Evolutionary conservation across 2,329 filamentous ascomycete species (phyloP).

Genomic region (Curvularia sp.): DNA sequence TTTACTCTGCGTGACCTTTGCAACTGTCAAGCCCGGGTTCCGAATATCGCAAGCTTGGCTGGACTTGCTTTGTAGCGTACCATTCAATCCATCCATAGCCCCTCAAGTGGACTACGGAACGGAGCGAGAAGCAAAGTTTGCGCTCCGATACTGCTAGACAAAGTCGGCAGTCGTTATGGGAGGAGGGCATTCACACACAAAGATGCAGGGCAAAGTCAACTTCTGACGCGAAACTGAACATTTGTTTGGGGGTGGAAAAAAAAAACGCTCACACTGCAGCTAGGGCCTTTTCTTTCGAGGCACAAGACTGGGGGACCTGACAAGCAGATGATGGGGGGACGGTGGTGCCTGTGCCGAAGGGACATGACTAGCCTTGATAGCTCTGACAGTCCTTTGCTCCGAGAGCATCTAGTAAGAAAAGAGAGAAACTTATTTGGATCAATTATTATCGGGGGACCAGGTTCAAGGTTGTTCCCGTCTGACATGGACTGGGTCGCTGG

Average conservation of each 20-base stretch:
- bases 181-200: not conserved
- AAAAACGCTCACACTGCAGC: not conserved
- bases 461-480: conserved; percentile 5
- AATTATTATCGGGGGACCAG: not conserved
- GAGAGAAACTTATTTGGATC: conserved; percentile 1
- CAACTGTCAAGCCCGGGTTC: not conserved
- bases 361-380: not conserved
- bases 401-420: not conserved
- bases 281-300: not conserved
- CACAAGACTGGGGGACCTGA: not conserved
- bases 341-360: not conserved
- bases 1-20: not conserved
- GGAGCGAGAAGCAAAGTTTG: conserved; percentile 7
- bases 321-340: not conserved
- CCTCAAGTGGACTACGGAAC: conserved; percentile 10
- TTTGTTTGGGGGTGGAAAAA: not conserved
- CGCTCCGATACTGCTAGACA: conserved; percentile 5
- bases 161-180: conserved; percentile 4
- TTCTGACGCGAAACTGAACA: not conserved
- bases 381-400: not conserved
- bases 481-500: conserved; percentile 1
- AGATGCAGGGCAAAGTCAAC: conserved; percentile 8
- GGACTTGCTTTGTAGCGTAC: conserved; percentile 6
- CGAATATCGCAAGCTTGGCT: not conserved
- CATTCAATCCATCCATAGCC: not conserved